Evolutionary conservation across 345 rosid genomes (phyloP), one percentile per base, ranked within the genome.

Genomic region (Rhodomyrtus tomentosa): DNA sequence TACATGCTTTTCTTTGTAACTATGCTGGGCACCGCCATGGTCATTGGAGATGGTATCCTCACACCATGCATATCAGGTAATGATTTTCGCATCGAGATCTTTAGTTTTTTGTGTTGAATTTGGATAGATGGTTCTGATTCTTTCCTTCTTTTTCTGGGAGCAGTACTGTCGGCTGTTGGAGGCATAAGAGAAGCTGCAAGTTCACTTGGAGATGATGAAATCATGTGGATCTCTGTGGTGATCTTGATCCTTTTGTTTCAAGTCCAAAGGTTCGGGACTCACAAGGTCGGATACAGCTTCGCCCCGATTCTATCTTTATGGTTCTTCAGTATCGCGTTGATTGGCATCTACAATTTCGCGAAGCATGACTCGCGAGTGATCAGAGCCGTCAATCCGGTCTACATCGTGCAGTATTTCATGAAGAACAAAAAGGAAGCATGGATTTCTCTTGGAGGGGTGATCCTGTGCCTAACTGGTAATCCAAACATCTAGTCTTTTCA

Each of bases 21-120:
- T 50, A 55, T 90, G 90, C 81, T 87, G 51, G 89, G 83, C 2
- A 90, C 88, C 5, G 58, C 92, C 74, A 90, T 90, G 91, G 87
- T 90, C 81, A 84, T 90, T 10, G 92, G 92, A 55, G 92, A 90
- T 38, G 91, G 91, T 10, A 83, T 87, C 84, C 87, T 90, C 48
- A 89, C 90, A 0, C 91, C 92, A 12, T 84, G 86, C 85, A 88
- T 87, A 7, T 90, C 90, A 20, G 88, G 90, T 88, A 82, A 7
- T 68, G 7, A 29, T 29, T 32, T 15, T 29, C 7, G 7, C 55
- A 53, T 53, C 8, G 55, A 53, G 9, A 20, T 53, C 11, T 50
- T 53, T 51, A 16, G 24, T 62, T 62, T 22, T 59, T 38, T 32
- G 5, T 59, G 40, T 59, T 27, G 16, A 59, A 59, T 59, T 59